Evolutionary conservation across 2,329 filamentous ascomycete genomes (phyloP), one percentile per base, ranked within the genome.

Genomic region (Acarospora socialis): DNA sequence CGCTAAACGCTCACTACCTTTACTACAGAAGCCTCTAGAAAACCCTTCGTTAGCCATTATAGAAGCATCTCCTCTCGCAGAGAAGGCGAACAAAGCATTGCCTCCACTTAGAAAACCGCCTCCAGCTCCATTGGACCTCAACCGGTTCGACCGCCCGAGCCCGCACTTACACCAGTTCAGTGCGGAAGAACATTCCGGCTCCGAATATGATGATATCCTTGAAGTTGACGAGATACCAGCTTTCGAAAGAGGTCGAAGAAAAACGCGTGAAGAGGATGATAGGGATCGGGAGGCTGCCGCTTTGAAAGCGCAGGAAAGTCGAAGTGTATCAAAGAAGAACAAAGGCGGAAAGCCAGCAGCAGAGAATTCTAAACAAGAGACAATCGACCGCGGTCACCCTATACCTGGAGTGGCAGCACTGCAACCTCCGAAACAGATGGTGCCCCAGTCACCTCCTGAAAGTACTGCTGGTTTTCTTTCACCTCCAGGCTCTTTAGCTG

Each of bases 211-310:
- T 37, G 79, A 86, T 40, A 67, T 80, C 21, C 56, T 82, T 8
- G 77, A 81, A 39, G 73, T 77, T 3, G 68, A 77, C 26, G 75
- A 79, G 40, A 61, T 76, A 30, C 60, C 67, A 0, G 51, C 57
- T 4, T 57, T 67, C 21, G 57, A 73, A 32, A 70, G 86, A 39
- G 87, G 84, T 6, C 71, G 84, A 37, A 68, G 82, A 44, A 82
- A 79, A 53, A 93, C 84, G 3, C 70, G 86, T 32, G 83, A 87
- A 51, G 82, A 93, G 39, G 86, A 94, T 46, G 83, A 94, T 43
- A 67, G 68, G 33, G 70, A 82, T 33, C 73, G 86, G 28, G 81
- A 87, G 49, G 63, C 73, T 9, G 53, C 75, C n/a, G 72, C 69
- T 1, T 51, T 69, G 28, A 67, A 71, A 45, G 73, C 81, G 43